Evolutionary conservation across 345 rosid species (phyloP), one percentile per base, ranked within the genome.

Genomic region (Eutrema japonicum): DNA sequence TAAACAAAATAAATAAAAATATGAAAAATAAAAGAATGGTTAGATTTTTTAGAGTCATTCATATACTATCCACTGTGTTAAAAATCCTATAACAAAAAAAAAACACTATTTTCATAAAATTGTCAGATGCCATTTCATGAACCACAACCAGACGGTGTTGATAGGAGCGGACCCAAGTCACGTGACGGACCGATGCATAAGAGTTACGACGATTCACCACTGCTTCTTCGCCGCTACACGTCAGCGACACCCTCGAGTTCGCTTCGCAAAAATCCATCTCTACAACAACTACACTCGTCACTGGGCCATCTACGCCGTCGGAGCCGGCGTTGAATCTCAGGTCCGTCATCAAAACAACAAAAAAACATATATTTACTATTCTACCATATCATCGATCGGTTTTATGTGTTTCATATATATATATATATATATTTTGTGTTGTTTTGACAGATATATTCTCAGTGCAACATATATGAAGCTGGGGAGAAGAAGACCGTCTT

Each of bases 401-500:
- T 18, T 45, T 36, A 37, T 62, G 47, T 29, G 29, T 62, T 47
- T 72, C 51, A 13, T 50, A 22, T 32, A n/a, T n/a, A n/a, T n/a
- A n/a, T n/a, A n/a, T n/a, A 64, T 10, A 46, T 59, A 22, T 29
- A 22, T 29, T 64, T 33, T 64, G 30, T 27, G 6, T 52, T 65
- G 68, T 68, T 40, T 66, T 48, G 26, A 45, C 79, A 96, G 98
- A 89, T 96, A 77, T 86, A 85, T 78, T 96, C 98, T 66, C 95
- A 92, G 30, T 85, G 91, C 84, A 96, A 96, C 82, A 87, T 92
- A 78, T 92, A 96, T 73, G 98, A 96, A 86, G 98, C 96, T 54
- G 91, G 89, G 30, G 84, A 86, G 78, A 96, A 92, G 83, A 92
- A 92, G 86, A 80, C 83, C 40, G 95, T 96, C 10, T 92, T 92